These are phyloP conservation scores for Yamadazyma nakazawae DNA, from an alignment of 805 yeast genomes.

Conservation along the genomic window DNA sequence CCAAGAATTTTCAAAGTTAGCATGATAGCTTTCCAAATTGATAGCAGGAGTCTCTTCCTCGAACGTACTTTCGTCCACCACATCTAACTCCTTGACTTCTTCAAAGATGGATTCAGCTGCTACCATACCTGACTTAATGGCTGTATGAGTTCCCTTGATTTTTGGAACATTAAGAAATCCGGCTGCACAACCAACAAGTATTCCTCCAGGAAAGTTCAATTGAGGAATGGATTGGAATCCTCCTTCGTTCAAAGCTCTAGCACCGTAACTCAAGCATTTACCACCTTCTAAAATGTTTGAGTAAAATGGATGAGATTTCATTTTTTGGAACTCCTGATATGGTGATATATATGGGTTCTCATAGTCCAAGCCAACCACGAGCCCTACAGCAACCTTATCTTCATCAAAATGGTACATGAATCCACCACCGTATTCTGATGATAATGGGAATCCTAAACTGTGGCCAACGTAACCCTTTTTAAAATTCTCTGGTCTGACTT, in stretches of 20 bases:
- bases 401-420: slow-evolving; percentile 97
- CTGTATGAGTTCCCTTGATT: slow-evolving; percentile 96
- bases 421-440: slow-evolving; percentile 86
- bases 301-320: slow-evolving; percentile 91
- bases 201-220: slow-evolving; percentile 93
- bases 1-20: slow-evolving; percentile 74
- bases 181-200: slow-evolving; percentile 91
- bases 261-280: slow-evolving; percentile 89
- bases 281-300: slow-evolving; percentile 76
- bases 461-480: slow-evolving; percentile 80
- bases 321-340: slow-evolving; percentile 89
- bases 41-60: slow-evolving; percentile 30
- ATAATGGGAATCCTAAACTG: slow-evolving; percentile 84
- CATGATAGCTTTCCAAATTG: slow-evolving; percentile 58
- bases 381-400: slow-evolving; percentile 83
- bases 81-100: slow-evolving; percentile 39
- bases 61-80: slow-evolving; percentile 42
- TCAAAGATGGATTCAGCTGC: slow-evolving; percentile 85
- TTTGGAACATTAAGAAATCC: slow-evolving; percentile 98
- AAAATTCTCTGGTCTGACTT: slow-evolving; percentile 79
- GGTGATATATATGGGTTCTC: slow-evolving; percentile 94
- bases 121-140: slow-evolving; percentile 91
- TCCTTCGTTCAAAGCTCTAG: slow-evolving; percentile 96
- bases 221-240: slow-evolving; percentile 92
- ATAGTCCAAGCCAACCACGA: slow-evolving; percentile 94